A percentile compares a stretch with the other conserved stretches of the same genome.
These are phyloP conservation scores for Chrysoporthe puriensis DNA, from an alignment of 2,329 filamentous ascomycete species.

Conservation along the genomic window DNA sequence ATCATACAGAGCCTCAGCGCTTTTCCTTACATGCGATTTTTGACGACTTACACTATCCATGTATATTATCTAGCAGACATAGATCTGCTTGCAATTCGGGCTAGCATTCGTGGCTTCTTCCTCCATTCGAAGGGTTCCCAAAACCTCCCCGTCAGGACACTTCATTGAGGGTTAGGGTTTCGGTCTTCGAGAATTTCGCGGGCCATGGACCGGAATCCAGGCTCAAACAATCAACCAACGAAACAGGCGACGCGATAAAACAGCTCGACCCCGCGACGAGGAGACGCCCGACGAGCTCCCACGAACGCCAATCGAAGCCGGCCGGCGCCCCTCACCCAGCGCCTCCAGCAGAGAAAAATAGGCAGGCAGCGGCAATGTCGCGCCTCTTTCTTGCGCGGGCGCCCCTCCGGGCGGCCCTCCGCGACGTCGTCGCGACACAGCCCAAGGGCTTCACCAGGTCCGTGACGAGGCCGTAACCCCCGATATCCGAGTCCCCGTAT, in stretches of 20 bases:
- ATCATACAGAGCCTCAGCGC: neutral
- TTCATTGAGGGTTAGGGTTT: constrained; percentile 7
- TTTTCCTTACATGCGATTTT: neutral
- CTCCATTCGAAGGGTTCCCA: too few relatives aligned
- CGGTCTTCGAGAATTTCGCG: constrained; percentile 9
- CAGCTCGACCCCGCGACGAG: neutral
- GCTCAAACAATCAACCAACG: constrained; percentile 5
- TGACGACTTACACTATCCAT: neutral
- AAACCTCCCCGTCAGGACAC: neutral
- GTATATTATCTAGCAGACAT: neutral
- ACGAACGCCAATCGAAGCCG: neutral
- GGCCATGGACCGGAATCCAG: constrained; percentile 4
- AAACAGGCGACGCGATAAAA: neutral
- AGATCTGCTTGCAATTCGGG: neutral
- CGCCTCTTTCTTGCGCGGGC: constrained; percentile 24
- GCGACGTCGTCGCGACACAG: constrained; percentile 22
- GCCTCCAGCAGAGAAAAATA: neutral
- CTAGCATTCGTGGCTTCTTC: neutral
- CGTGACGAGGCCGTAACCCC: neutral
- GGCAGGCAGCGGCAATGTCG: constrained; percentile 16
- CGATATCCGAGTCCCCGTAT: too few relatives aligned
- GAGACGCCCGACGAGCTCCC: neutral
- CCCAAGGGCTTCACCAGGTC: constrained; percentile 19
- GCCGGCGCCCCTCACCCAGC: neutral
- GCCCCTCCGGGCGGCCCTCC: constrained; percentile 25